Conservation (phyloP, 2,329 filamentous ascomycete genomes). For the Monosporascus sp. region DNA sequence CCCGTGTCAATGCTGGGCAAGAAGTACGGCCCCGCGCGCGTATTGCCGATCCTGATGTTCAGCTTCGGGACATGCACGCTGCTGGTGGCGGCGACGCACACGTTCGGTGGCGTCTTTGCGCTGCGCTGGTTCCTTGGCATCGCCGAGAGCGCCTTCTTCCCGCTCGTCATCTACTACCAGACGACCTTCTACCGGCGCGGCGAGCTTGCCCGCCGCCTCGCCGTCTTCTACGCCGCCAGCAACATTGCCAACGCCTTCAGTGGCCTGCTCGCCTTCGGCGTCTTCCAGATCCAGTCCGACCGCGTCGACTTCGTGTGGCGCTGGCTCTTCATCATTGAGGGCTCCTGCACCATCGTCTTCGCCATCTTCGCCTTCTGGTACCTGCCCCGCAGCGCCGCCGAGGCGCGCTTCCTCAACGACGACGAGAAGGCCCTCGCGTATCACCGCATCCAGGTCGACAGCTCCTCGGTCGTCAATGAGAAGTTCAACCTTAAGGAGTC, state of each 20-base stretch:
- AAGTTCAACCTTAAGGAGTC: conserved; percentile 47
- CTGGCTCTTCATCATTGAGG: conserved; percentile 46
- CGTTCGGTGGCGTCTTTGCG: conserved; percentile 63
- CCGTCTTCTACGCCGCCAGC: conserved; percentile 70
- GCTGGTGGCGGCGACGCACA: conserved; percentile 48
- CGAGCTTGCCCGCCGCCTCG: conserved; percentile 65
- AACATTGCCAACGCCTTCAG: conserved; percentile 63
- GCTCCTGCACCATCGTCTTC: conserved; percentile 53
- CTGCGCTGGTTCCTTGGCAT: conserved; percentile 67
- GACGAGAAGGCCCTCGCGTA: conserved; percentile 66
- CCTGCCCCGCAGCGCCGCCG: conserved; percentile 59
- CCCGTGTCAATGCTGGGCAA: conserved; percentile 63
- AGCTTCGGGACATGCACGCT: conserved; percentile 62
- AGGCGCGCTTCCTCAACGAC: conserved; percentile 60
- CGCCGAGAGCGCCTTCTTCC: conserved; percentile 65
- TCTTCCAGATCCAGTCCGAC: conserved; percentile 41
- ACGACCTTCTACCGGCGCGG: conserved; percentile 66
- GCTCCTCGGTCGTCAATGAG: conserved; percentile 56
- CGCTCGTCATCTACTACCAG: conserved; percentile 54
- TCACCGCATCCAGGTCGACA: conserved; percentile 71
- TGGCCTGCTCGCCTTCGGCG: conserved; percentile 42
- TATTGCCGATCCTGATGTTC: conserved; percentile 62
- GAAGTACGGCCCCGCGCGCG: conserved; percentile 58
- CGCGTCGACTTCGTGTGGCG: conserved; percentile 37
- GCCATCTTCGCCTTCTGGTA: conserved; percentile 64